Base-by-base conservation (phyloP, 2,329 filamentous ascomycete genomes). In the Colletotrichum neosansevieriae region DNA sequence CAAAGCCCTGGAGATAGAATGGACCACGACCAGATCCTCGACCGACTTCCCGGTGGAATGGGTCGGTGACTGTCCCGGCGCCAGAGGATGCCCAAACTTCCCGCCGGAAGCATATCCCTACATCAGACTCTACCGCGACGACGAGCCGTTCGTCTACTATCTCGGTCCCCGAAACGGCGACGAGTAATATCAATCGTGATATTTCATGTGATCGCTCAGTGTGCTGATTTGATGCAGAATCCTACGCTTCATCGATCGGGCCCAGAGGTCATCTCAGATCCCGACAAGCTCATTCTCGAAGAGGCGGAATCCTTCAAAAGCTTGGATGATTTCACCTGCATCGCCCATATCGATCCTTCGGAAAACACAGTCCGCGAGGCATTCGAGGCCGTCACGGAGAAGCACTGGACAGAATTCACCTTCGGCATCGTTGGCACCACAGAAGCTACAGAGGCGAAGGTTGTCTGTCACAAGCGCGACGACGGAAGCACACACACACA, bases 381-480 rank as follows among this genome's bases (percentile, higher is more conserved):
- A 2, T 77, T 79, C 42, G 63, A 71, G 6, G 66, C 72, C 7
- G 69, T 76, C 0, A 78, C 78, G 1, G 50, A 54, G 9, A 70
- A 67, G 24, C 76, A 77, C 64, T 70, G 71, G 6, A 72, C 75
- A 12, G 78, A 80, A 66, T 81, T 81, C 63, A 75, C 74, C 2
- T 80, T 81, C 54, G 78, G 75, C 12, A 12, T 76, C 12, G 70
- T 71, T 5, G 65, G 67, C 0, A 72, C 75, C 32, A n/a, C 62
- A 2, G 65, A 64, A 2, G 53, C 72, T 6, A 53, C 67, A 1
- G 45, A 71, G 9, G 63, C 70, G 5, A 70, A 74, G 19, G 64
- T 80, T 4, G 73, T 75, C 29, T 79, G 77, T 69, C 75, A 77
- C 67, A 76, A 73, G 51, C 67, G 64, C 4, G 67, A 75, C 9